A percentile compares a stretch with the other conserved stretches of the same genome.
phyloP scores from a whole-genome alignment of 352 stramenopile species.

The Pythium rishiriense region DNA sequence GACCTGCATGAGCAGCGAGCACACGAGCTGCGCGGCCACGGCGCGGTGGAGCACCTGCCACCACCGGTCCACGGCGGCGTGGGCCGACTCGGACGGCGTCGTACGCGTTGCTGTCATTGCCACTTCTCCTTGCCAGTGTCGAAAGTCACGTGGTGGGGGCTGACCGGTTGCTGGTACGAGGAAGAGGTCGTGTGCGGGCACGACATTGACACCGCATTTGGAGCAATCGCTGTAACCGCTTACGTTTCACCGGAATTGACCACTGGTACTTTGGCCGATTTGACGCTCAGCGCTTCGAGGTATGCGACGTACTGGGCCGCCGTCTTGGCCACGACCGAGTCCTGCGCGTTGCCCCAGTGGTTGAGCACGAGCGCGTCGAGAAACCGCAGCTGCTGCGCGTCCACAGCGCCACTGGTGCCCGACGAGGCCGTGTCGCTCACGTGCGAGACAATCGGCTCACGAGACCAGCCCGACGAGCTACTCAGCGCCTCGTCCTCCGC shows the following conservation, averaged over 20 bases:
- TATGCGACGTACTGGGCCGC: constrained; percentile 52
- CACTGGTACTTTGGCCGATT: background rate
- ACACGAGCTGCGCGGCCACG: constrained; percentile 52
- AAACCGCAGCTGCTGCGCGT: constrained; percentile 51
- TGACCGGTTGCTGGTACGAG: too few relatives aligned
- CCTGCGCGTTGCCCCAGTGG: constrained; percentile 44
- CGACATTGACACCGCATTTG: background rate
- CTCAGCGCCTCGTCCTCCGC: constrained; percentile 32
- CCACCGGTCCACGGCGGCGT: constrained; percentile 32
- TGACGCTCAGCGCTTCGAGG: constrained; percentile 30
- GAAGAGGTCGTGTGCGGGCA: too few relatives aligned
- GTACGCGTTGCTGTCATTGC: background rate
- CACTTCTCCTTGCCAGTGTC: background rate
- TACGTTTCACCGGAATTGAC: background rate
- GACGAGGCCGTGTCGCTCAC: constrained; percentile 32
- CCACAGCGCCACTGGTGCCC: constrained; percentile 25
- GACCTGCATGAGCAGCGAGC: constrained; percentile 71
- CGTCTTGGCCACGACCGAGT: constrained; percentile 32
- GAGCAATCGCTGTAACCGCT: constrained; percentile 2
- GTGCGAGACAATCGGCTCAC: constrained; percentile 29
- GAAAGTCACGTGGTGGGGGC: too few relatives aligned
- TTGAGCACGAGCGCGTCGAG: constrained; percentile 64
- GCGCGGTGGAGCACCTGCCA: constrained; percentile 43
- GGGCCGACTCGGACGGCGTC: constrained; percentile 1
- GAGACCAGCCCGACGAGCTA: background rate